Conservation (phyloP, 2,329 filamentous ascomycete species). For the Neofusicoccum sp. region DNA sequence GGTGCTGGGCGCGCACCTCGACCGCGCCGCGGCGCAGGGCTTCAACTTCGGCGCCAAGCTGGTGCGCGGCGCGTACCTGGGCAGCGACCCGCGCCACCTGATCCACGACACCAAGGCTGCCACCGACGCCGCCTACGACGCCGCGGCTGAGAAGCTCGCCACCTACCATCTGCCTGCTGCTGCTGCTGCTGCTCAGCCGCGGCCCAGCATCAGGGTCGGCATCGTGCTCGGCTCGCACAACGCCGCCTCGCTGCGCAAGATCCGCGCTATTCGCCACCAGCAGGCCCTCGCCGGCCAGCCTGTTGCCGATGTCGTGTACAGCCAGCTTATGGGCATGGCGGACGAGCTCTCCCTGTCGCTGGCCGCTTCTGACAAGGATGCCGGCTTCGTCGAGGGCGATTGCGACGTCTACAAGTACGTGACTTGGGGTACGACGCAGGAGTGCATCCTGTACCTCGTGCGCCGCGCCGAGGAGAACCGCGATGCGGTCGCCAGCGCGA, state of each 20-base stretch:
- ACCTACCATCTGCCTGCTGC: conserved; percentile 50
- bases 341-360: conserved; percentile 72
- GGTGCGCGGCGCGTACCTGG: conserved; percentile 58
- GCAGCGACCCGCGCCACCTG: conserved; percentile 48
- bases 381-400: conserved; percentile 22
- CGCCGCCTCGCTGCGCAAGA: conserved; percentile 61
- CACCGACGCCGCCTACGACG: conserved; percentile 66
- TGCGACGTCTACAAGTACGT: conserved; percentile 55
- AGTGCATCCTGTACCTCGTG: conserved; percentile 76
- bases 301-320: conserved; percentile 59
- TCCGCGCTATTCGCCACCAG: conserved; percentile 48
- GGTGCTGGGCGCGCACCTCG: conserved; percentile 47
- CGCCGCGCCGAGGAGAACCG: conserved; percentile 58
- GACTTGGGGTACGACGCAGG: conserved; percentile 58
- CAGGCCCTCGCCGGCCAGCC: conserved; percentile 37
- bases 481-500: conserved; percentile 10
- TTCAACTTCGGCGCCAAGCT: conserved; percentile 58
- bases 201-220: conserved; percentile 42
- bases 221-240: conserved; percentile 84
- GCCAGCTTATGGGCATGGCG: conserved; percentile 92
- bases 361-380: conserved; percentile 30
- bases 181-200: conserved; percentile 34
- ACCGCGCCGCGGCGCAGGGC: conserved; percentile 43
- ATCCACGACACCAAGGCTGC: conserved; percentile 56
- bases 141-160: conserved; percentile 60